Base-by-base conservation (phyloP, 2,329 filamentous ascomycete species). In the Cucurbitaria berberidis region DNA sequence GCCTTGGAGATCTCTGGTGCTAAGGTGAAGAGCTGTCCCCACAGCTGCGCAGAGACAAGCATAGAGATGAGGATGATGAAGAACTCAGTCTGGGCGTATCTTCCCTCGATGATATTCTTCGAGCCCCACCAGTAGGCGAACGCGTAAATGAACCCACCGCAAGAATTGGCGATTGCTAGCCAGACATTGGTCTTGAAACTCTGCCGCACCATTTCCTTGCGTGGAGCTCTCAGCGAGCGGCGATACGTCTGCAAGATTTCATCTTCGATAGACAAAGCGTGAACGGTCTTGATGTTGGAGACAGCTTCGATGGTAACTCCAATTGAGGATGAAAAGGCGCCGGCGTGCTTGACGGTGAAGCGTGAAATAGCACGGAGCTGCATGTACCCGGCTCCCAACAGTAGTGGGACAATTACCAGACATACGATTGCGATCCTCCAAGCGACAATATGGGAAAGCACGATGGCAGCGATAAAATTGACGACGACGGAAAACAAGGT, bases 111-210 rank as follows among this genome's bases (percentile, higher is more conserved):
- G 53, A 92, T 89, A 57, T 86, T 84, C 62, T 84, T 87, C 0
- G 88, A 82, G 3, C 89, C 89, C 88, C 89, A 93, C 88, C 89
- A 93, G 73, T 91, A 92, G 0, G 88, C 87, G 48, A 93, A 82
- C 0, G 88, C 87, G 65, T 91, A 90, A 22, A 91, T 84, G 45
- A 89, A 80, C 64, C 88, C 89, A 18, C 86, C 83, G 9, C 83
- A 77, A 58, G 81, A 83, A 67, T 86, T 84, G 15, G 85, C 80
- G 30, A 87, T 76, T 2, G 86, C 84, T 7, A 87, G 80, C 78
- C 83, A 86, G 13, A 86, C 68, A 66, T 85, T 87, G 34, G 82
- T 81, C 40, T 80, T 76, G 24, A 81, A 59, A 19, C 79, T 81
- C 16, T 80, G 79, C n/a, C 72, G 67, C 1, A 80, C 70, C 51